These are phyloP conservation scores for Cyclocybe cylindracea DNA, from an alignment of 768 basidiomycete species.

Conservation along the genomic window DNA sequence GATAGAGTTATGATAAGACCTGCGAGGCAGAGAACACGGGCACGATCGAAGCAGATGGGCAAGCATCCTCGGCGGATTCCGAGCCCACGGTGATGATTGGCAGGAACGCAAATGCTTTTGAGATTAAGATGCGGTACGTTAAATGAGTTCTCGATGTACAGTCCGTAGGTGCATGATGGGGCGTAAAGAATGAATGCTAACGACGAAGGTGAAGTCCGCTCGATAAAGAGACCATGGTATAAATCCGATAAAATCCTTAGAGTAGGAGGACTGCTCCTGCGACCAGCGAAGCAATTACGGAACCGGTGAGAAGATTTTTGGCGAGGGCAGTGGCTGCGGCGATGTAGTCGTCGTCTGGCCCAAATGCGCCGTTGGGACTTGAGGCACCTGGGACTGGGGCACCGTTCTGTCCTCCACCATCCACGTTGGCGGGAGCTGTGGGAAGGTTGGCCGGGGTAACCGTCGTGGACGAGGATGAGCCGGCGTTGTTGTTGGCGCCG, in stretches of 20 bases:
- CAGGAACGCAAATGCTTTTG: conserved; percentile 3
- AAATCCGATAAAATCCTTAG: conserved; percentile 26
- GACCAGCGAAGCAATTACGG: conserved; percentile 44
- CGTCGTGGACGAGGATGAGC: conserved; percentile 36
- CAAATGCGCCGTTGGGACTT: conserved; percentile 52
- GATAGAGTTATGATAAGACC: background rate
- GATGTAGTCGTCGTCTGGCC: conserved; percentile 70
- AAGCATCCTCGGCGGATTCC: conserved; percentile 21
- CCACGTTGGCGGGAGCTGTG: conserved; percentile 57
- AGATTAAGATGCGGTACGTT: conserved; percentile 4
- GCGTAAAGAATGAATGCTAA: conserved; percentile 12
- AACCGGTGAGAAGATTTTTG: conserved; percentile 43
- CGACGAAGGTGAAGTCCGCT: conserved; percentile 4
- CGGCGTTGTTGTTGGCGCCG: conserved; percentile 21
- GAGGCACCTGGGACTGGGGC: conserved; percentile 64
- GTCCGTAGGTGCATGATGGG: background rate
- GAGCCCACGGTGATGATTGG: conserved; percentile 9
- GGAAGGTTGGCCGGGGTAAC: conserved; percentile 44
- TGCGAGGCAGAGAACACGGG: conserved; percentile 1
- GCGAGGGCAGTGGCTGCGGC: conserved; percentile 52
- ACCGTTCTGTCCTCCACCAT: conserved; percentile 54
- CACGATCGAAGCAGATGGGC: conserved; percentile 13
- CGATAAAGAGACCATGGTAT: conserved; percentile 21
- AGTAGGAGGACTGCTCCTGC: conserved; percentile 50
- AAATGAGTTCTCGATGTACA: conserved; percentile 12